Conservation (phyloP, 176 grass and related monocot species). For the Carex littledalei region DNA sequence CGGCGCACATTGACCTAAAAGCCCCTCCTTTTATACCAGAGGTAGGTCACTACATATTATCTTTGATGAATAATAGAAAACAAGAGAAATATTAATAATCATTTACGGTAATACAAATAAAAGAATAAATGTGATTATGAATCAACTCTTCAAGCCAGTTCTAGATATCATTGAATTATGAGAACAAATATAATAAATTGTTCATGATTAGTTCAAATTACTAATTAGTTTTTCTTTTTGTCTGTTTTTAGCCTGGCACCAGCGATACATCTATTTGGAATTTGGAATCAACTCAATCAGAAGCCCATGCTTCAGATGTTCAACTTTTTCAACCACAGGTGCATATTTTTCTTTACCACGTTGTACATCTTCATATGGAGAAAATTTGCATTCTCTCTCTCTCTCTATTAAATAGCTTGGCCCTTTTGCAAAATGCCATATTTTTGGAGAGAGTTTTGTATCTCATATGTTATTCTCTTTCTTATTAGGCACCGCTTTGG, state of each 20-base stretch:
- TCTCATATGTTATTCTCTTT: conserved; percentile 3
- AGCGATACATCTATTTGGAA: conserved; percentile 27
- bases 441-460: not conserved
- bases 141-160: not conserved
- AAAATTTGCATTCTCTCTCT: not conserved
- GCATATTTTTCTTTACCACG: conserved; percentile 5
- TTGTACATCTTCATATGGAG: not conserved
- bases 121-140: not conserved
- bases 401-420: not conserved
- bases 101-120: not conserved
- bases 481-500: conserved; percentile 45
- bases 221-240: not conserved
- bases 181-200: not conserved
- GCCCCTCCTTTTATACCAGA: conserved; percentile 28
- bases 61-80: not conserved
- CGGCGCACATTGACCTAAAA: conserved; percentile 3
- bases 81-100: not conserved
- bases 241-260: conserved; percentile 44
- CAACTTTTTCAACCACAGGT: conserved; percentile 33
- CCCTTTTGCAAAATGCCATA: not conserved
- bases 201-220: not conserved
- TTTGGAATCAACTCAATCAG: conserved; percentile 20
- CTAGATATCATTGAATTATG: not conserved
- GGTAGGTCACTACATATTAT: conserved; percentile 24
- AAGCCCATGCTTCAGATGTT: not conserved